phyloP scores from a whole-genome alignment of 768 basidiomycete species.

The Suillus variegatus region DNA sequence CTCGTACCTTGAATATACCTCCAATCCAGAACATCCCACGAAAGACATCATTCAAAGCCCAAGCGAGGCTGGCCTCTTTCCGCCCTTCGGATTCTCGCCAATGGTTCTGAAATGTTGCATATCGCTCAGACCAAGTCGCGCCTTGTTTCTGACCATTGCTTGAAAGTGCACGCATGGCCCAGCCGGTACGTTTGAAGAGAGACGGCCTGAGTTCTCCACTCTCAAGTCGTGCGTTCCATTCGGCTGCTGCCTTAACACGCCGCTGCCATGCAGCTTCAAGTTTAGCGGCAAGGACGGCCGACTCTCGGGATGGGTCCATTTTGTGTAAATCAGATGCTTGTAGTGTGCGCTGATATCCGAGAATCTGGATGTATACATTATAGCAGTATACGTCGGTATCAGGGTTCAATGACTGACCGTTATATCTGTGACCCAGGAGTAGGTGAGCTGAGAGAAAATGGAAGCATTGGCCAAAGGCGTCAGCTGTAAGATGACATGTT shows the following conservation, averaged over 20 bases:
- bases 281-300: conserved; percentile 49
- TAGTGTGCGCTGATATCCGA: conserved; percentile 65
- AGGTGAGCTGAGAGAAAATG: conserved; percentile 60
- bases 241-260: conserved; percentile 47
- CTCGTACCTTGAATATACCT: conserved; percentile 58
- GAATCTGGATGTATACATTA: conserved; percentile 32
- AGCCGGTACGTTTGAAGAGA: conserved; percentile 37
- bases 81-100: conserved; percentile 53
- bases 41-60: conserved; percentile 63
- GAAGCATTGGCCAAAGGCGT: conserved; percentile 63
- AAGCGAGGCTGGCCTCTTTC: too few relatives aligned
- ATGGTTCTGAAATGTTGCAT: conserved; percentile 34
- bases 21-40: conserved; percentile 62
- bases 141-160: conserved; percentile 10
- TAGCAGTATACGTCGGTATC: neutral
- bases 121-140: conserved; percentile 26
- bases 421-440: conserved; percentile 63
- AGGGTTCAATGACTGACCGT: conserved; percentile 38
- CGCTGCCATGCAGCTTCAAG: conserved; percentile 58
- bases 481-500: conserved; percentile 28
- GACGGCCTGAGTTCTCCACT: too few relatives aligned
- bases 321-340: conserved; percentile 78
- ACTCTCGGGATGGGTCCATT: conserved; percentile 51
- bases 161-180: conserved; percentile 33
- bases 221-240: too few relatives aligned